A percentile compares a stretch with the other conserved stretches of the same genome.
These are phyloP conservation scores for Arachnopeziza araneosa DNA, from an alignment of 2,329 filamentous ascomycete species.

Conservation along the genomic window DNA sequence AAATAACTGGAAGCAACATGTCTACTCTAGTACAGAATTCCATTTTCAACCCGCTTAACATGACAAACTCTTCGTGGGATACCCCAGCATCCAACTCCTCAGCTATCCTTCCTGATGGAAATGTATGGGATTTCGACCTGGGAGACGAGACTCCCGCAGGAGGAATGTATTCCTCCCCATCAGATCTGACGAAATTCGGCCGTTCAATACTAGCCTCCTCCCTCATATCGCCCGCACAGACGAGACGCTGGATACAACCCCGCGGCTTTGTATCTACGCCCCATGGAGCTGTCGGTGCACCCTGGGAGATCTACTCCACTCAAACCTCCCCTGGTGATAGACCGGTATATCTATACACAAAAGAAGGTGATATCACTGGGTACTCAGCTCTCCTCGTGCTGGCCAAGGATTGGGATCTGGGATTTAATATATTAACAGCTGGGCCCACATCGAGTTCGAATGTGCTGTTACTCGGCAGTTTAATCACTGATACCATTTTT, in stretches of 20 bases:
- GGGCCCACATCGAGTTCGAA: slow-evolving; percentile 15
- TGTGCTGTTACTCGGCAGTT: slow-evolving; percentile 21
- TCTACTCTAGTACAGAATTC: slow-evolving; percentile 26
- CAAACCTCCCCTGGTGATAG: slow-evolving; percentile 15
- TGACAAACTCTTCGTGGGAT: slow-evolving; percentile 28
- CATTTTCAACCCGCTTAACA: slow-evolving; percentile 30
- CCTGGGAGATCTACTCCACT: slow-evolving; percentile 31
- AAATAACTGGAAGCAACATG: slow-evolving; percentile 33
- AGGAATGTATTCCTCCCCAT: slow-evolving; percentile 34
- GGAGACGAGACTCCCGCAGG: slow-evolving; percentile 26
- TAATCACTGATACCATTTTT: slow-evolving; percentile 27
- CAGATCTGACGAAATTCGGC: slow-evolving; percentile 24
- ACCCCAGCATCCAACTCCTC: slow-evolving; percentile 2
- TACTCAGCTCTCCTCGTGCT: slow-evolving; percentile 37
- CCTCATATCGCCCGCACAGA: slow-evolving; percentile 17
- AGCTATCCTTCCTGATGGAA: slow-evolving; percentile 10
- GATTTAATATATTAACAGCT: slow-evolving; percentile 36
- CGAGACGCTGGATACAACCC: slow-evolving; percentile 26
- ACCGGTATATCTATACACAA: slow-evolving; percentile 35
- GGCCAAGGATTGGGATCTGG: slow-evolving; percentile 39
- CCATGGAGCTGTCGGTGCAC: slow-evolving; percentile 19
- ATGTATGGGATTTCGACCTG: slow-evolving; percentile 7
- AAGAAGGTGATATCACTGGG: slow-evolving; percentile 36
- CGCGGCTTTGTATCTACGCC: slow-evolving; percentile 17
- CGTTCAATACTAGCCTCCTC: slow-evolving; percentile 29